phyloP scores from a whole-genome alignment of 352 stramenopile genomes.

The Phytopythium aichiense region DNA sequence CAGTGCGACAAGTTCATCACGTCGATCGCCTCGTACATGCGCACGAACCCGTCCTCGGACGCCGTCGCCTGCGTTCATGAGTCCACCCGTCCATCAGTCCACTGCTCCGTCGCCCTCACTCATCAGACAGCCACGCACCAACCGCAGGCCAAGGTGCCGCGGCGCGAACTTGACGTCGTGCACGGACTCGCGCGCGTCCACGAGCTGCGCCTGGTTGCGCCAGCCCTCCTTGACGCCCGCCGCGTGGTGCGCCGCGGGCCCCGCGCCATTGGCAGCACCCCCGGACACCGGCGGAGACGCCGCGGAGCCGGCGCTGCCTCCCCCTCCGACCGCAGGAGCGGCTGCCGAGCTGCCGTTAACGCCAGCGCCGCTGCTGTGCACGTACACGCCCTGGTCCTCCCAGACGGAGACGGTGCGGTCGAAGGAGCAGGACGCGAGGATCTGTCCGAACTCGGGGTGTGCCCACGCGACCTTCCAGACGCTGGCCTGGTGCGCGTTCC shows the following conservation, averaged over 20 bases:
- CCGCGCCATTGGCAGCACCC: not conserved
- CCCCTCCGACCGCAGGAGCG: not conserved
- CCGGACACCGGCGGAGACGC: not conserved
- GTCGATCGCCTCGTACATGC: slow-evolving; percentile 95
- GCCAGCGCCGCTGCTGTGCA: slow-evolving; percentile 23
- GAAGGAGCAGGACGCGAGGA: slow-evolving; percentile 92
- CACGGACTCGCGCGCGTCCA: slow-evolving; percentile 91
- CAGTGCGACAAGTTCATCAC: slow-evolving; percentile 96
- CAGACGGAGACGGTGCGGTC: slow-evolving; percentile 94
- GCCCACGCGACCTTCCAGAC: slow-evolving; percentile 94
- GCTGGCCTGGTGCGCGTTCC: slow-evolving; percentile 86
- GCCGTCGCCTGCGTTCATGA: slow-evolving; percentile 74
- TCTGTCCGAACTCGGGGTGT: slow-evolving; percentile 95
- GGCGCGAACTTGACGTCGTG: slow-evolving; percentile 95
- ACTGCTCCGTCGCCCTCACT: no score
- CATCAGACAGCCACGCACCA: slow-evolving; percentile 37
- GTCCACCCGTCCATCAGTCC: not conserved
- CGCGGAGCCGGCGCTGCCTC: not conserved
- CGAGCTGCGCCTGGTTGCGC: slow-evolving; percentile 85
- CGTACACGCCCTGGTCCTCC: slow-evolving; percentile 87
- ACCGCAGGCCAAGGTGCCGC: slow-evolving; percentile 87
- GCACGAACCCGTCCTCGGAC: slow-evolving; percentile 92
- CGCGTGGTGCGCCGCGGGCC: not conserved
- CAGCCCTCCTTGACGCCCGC: slow-evolving; percentile 52
- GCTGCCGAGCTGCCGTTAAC: not conserved